Conservation (phyloP, 805 yeast genomes). For the Wickerhamiella spandovensis region DNA sequence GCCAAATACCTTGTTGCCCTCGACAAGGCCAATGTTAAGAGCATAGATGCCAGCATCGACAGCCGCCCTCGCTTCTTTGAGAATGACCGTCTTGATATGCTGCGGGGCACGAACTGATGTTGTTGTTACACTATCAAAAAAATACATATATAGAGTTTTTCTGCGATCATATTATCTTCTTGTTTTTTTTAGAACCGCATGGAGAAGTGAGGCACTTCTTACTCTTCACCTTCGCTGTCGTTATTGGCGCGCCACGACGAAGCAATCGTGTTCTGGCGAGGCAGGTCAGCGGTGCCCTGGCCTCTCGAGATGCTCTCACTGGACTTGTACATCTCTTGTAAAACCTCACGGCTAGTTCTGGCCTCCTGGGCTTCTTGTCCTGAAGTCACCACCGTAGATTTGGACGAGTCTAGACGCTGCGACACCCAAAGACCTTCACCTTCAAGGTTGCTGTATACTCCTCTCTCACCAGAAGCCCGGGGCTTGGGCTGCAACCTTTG, state of each 20-base stretch:
- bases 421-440: neutral
- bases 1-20: slow-evolving; percentile 30
- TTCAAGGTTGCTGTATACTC: neutral
- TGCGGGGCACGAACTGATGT: neutral
- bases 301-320: neutral
- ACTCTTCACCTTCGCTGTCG: neutral
- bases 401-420: neutral
- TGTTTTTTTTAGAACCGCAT: neutral
- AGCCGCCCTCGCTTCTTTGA: neutral
- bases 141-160: neutral
- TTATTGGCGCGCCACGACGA: neutral
- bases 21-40: neutral
- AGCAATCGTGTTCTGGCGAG: neutral
- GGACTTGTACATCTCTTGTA: neutral
- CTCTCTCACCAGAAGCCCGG: neutral
- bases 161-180: neutral
- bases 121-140: neutral
- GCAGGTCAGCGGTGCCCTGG: neutral
- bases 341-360: neutral
- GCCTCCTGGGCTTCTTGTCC: too few species aligned
- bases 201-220: neutral
- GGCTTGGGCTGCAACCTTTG: neutral
- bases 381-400: neutral
- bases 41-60: neutral
- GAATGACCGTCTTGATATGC: neutral